Evolutionary conservation across 352 stramenopile genomes (phyloP), one percentile per base, ranked within the genome.

Genomic region (Globisporangium takayamanum): DNA sequence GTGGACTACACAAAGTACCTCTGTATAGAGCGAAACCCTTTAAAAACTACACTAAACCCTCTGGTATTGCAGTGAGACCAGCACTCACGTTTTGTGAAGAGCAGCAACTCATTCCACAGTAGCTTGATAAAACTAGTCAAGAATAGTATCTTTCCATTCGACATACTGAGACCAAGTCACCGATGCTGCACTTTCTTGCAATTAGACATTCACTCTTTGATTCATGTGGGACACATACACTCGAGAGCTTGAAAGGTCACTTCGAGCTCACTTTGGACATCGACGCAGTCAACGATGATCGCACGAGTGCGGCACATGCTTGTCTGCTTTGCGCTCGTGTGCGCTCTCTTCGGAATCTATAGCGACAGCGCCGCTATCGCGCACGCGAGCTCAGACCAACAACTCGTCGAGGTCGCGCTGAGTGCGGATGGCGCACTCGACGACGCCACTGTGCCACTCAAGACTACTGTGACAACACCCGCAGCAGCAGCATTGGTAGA

Each of bases 381-480:
- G 2, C 14, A 48, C 14, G 15, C 44, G 1, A 25, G 10, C 16
- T 7, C 3, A 5, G 25, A 36, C 30, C 30, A 36, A 36, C 30
- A 3, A 18, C 12, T 53, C 11, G 50, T 63, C 28, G 57, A 63
- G 41, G 57, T 56, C 14, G 57, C 41, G 36, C 20, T 63, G 18
- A 25, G 16, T 26, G 50, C 30, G 3, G 20, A 37, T 15, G 57
- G 57, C 4, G 50, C 20, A 0, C 11, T 54, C 8, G n/a, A 47
- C 20, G 33, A 18, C 18, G 5, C 5, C 11, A 11, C 30, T 5
- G 12, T 54, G 16, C 6, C n/a, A 3, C 30, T 36, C 30, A 36
- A 3, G 30, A 10, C 30, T 36, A 3, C 30, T 2, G 30, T 36
- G 30, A 36, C 30, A 7, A 36, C 30, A 36, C 30, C 4, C 8